Evolutionary conservation across 129 eudicot genomes (phyloP), one percentile per base, ranked within the genome.

Genomic region (Tanacetum coccineum): DNA sequence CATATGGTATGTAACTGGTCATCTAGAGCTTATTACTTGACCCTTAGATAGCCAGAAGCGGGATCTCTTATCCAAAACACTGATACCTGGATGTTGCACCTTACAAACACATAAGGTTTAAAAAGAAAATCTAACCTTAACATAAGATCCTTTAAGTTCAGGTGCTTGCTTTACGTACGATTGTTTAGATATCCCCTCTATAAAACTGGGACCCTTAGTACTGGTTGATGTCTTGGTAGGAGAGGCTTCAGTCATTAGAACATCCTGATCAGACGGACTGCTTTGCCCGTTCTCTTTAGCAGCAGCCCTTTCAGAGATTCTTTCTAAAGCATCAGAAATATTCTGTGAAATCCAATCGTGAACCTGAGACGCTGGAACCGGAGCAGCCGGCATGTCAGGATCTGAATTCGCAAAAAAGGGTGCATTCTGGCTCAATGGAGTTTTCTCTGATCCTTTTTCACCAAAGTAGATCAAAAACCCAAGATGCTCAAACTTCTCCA

Each of bases 351-450:
- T 85, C 96, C 96, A 93, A 53, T 89, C 95, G 70, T 84, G 99
- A 73, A 88, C 95, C 81, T 82, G 90, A 66, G 95, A 25, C 18
- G 92, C 95, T 42, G 99, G 91, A 64, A 89, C 95, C 8, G 99
- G 91, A 58, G 80, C 92, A 72, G 96, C 96, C 60, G 99, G 99
- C 99, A 93, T 93, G 60, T 93, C 95, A 36, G 99, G 99, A 78
- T 93, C 99, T 64, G 99, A 93, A 79, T 93, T 93, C 5, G 99
- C 99, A 62, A 88, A 93, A 74, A 93, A 93, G 9, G 96, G 99
- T 13, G 95, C 80, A 71, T 85, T 87, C 78, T 93, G 99, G 83
- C 90, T 82, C 81, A 93, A 66, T 14, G 95, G 95, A 45, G 64
- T 71, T 71, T 66, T 83, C 75, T 88, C 95, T 28, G 86, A 72